These are phyloP conservation scores for Stemphylium lycopersici DNA, from an alignment of 2,329 filamentous ascomycete genomes.

Conservation along the genomic window DNA sequence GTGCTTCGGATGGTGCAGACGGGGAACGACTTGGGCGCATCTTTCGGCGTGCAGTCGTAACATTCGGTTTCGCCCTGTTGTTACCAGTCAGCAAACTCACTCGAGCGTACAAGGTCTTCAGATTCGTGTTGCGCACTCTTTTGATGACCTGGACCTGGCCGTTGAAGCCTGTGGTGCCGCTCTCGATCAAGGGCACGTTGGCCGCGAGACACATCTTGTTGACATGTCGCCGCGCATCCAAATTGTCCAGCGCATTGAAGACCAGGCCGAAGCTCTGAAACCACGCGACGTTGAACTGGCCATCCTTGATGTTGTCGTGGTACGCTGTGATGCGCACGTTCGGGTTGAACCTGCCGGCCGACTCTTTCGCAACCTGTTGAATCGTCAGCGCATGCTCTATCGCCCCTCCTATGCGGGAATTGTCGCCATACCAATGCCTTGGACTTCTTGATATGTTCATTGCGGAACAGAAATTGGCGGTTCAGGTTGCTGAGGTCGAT, in stretches of 20 bases:
- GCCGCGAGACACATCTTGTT: slow-evolving; percentile 97
- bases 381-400: slow-evolving; percentile 25
- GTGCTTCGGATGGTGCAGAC: slow-evolving; percentile 98
- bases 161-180: slow-evolving; percentile 96
- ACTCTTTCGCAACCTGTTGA: slow-evolving; percentile 83
- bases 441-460: slow-evolving; percentile 97
- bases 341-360: slow-evolving; percentile 88
- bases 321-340: slow-evolving; percentile 84
- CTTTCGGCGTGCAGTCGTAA: slow-evolving; percentile 92
- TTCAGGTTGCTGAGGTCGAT: slow-evolving; percentile 98
- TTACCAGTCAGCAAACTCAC: slow-evolving; percentile 6
- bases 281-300: slow-evolving; percentile 85
- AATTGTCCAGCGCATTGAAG: slow-evolving; percentile 96
- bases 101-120: background rate
- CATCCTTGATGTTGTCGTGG: slow-evolving; percentile 94
- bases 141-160: slow-evolving; percentile 97
- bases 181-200: slow-evolving; percentile 89
- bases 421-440: slow-evolving; percentile 75
- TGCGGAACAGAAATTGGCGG: slow-evolving; percentile 93
- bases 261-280: slow-evolving; percentile 83
- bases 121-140: slow-evolving; percentile 58
- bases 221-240: slow-evolving; percentile 91
- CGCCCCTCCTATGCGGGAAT: background rate
- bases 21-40: slow-evolving; percentile 88
- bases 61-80: slow-evolving; percentile 79